Evolutionary conservation across 129 eudicot genomes (phyloP), one percentile per base, ranked within the genome.

Genomic region (Flaveria robusta): DNA sequence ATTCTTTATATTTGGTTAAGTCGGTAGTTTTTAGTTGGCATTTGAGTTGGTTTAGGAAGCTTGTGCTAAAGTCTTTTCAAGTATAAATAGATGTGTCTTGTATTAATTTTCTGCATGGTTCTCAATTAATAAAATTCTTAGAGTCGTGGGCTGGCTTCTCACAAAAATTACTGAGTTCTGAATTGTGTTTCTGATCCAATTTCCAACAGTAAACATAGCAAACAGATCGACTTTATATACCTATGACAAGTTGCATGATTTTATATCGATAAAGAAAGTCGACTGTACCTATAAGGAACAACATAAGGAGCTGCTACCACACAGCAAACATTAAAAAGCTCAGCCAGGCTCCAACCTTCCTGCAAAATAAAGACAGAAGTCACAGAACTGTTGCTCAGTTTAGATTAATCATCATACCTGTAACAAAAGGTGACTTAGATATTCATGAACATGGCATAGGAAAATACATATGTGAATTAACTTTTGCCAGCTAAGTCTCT

Each of bases 331-430:
- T 74, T 84, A 85, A 87, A 95, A 45, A 91, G 90, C 81, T 95
- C 99, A 11, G 97, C 96, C 52, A 95, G 94, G 79, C 94, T 87
- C 99, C 97, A 95, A 66, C 99, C 99, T 87, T 95, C 99, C 96
- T 92, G 89, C 81, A 76, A 41, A 71, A 72, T 31, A 56, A 19
- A 26, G 22, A 43, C 68, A 62, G n/a, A 43, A 15, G 54, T 79
- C n/a, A 43, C 68, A 62, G n/a, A 43, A 15, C 54, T 79, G 37
- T 52, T 52, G 43, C 52, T 74, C 31, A 71, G 64, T 75, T 66
- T 58, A 43, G 31, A 59, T 24, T 22, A 75, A 64, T 79, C 51
- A 50, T 22, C 77, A 68, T 5, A 18, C 69, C 31, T 54, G 45
- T 67, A 80, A 49, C 29, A 66, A 55, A 78, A 12, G 31, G 49